Conservation (phyloP, 1,284 basidiomycete genomes). For the Ganoderma multipileum region DNA sequence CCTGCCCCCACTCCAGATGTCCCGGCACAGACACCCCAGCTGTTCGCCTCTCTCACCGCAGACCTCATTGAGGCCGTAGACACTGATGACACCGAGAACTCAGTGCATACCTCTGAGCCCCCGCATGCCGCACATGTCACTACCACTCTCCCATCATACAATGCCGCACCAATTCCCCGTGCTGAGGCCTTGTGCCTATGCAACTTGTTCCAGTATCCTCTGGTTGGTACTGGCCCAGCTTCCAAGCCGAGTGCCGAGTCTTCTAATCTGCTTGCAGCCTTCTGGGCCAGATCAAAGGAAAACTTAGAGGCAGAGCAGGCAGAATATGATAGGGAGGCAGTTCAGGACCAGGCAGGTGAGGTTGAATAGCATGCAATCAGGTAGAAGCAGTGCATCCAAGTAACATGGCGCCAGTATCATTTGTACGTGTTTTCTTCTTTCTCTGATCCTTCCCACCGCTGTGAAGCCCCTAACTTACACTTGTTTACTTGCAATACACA, state of each 20-base stretch:
- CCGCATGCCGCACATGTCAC: background rate
- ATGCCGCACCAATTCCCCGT: background rate
- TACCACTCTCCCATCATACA: background rate
- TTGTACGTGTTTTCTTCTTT: background rate
- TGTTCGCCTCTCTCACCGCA: background rate
- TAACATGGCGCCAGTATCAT: background rate
- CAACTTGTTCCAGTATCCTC: background rate
- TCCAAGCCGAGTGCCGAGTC: background rate
- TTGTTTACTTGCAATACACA: background rate
- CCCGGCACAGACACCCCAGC: background rate
- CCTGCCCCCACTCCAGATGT: background rate
- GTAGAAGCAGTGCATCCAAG: background rate
- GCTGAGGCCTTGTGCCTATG: background rate
- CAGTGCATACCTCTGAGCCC: background rate
- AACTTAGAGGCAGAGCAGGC: background rate
- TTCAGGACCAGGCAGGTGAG: too few species aligned
- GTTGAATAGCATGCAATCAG: background rate
- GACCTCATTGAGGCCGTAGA: background rate
- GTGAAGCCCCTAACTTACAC: too few species aligned
- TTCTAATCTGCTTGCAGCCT: background rate
- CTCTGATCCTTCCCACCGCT: too few species aligned
- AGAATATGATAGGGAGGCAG: background rate
- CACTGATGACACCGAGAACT: background rate
- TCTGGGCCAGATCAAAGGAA: background rate
- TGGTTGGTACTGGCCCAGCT: background rate